phyloP scores from a whole-genome alignment of 1,284 basidiomycete genomes.

The Porodaedalea pini region DNA sequence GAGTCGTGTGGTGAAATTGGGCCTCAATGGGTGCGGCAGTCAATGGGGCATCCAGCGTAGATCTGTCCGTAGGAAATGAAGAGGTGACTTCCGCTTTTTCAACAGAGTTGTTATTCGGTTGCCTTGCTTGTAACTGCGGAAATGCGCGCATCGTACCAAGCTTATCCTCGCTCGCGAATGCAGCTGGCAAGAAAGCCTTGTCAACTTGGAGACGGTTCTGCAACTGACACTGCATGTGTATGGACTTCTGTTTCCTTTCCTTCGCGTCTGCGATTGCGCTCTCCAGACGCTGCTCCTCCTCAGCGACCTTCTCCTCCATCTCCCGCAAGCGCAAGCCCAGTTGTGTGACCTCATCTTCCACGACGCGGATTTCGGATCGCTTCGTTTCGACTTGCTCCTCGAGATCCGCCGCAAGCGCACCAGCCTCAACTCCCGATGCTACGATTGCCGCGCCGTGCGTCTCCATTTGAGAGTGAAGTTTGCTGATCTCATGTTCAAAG shows the following conservation, averaged over 20 bases:
- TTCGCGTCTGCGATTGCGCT: constrained; percentile 50
- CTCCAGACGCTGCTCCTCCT: constrained; percentile 51
- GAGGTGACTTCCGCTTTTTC: constrained; percentile 5
- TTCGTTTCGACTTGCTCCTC: constrained; percentile 54
- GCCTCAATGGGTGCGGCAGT: constrained; percentile 5
- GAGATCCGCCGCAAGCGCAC: constrained; percentile 44
- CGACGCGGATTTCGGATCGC: constrained; percentile 62
- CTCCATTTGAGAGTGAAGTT: constrained; percentile 49
- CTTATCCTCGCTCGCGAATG: constrained; percentile 25
- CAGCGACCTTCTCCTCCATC: constrained; percentile 53
- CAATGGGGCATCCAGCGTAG: constrained; percentile 10
- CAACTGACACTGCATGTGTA: constrained; percentile 26
- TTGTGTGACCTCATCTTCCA: constrained; percentile 62
- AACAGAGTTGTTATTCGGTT: neutral
- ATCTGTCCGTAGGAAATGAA: neutral
- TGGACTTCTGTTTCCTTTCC: constrained; percentile 34
- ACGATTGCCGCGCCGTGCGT: constrained; percentile 53
- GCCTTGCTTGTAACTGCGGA: neutral
- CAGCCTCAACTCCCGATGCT: constrained; percentile 40
- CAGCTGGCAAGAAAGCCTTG: neutral
- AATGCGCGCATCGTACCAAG: neutral
- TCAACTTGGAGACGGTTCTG: constrained; percentile 22
- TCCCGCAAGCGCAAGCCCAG: constrained; percentile 55
- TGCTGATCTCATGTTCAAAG: constrained; percentile 66
- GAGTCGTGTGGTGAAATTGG: constrained; percentile 19